These are phyloP conservation scores for Balakata baccata DNA, from an alignment of 345 rosid genomes.

Conservation along the genomic window DNA sequence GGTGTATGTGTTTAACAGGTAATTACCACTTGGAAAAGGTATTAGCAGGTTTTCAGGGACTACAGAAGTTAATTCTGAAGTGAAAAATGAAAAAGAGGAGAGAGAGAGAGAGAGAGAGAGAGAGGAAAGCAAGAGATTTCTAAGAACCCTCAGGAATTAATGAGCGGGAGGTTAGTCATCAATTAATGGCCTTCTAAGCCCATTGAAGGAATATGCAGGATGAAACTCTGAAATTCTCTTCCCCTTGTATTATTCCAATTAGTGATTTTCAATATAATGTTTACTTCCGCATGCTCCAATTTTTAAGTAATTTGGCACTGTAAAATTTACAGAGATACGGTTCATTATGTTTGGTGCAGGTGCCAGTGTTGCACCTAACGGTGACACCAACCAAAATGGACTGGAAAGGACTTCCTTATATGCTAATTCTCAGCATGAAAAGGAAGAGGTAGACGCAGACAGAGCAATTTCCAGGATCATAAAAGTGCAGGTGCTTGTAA, in stretches of 20 bases:
- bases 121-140: too few species aligned
- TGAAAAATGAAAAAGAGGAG: too few species aligned
- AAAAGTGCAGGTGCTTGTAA: conserved; percentile 57
- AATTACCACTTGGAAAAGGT: too few species aligned
- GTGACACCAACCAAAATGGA: conserved; percentile 32
- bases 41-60: too few species aligned
- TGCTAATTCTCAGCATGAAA: conserved; percentile 52
- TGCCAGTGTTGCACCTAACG: conserved; percentile 35
- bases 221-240: background rate
- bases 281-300: too few species aligned
- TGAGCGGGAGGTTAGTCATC: background rate
- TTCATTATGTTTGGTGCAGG: conserved; percentile 31
- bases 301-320: too few species aligned
- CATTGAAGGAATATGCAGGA: background rate
- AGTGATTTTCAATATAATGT: background rate
- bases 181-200: background rate
- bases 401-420: conserved; percentile 36
- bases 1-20: background rate
- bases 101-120: too few species aligned
- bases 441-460: conserved; percentile 57
- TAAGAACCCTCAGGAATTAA: too few species aligned
- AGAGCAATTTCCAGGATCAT: conserved; percentile 49
- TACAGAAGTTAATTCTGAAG: too few species aligned
- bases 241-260: too few species aligned
- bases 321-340: too few species aligned